Conservation (phyloP, 208 protist species). For the Leishmania lainsoni region DNA sequence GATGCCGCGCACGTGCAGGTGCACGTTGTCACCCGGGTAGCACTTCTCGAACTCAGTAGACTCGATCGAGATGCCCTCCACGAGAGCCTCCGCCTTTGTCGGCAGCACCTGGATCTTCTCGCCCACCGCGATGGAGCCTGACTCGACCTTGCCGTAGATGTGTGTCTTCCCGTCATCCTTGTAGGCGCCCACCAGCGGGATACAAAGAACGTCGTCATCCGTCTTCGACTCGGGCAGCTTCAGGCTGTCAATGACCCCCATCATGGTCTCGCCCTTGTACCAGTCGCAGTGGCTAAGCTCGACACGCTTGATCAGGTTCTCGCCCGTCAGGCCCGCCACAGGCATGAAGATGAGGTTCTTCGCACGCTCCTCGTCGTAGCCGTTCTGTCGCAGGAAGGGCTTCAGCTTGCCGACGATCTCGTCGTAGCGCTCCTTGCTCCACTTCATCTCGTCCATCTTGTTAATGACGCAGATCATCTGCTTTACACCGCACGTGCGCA, state of each 20-base stretch:
- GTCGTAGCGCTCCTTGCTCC: conserved; percentile 95
- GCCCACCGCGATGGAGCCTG: conserved; percentile 88
- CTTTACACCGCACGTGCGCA: conserved; percentile 98
- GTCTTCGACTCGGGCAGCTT: conserved; percentile 79
- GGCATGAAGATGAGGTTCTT: conserved; percentile 97
- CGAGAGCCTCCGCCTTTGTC: conserved; percentile 65
- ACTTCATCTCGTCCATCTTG: conserved; percentile 99
- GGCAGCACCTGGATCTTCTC: conserved; percentile 91
- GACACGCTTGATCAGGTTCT: conserved; percentile 93
- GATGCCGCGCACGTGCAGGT: conserved; percentile 89
- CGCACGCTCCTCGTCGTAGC: conserved; percentile 88
- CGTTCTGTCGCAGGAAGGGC: conserved; percentile 96
- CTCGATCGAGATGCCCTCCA: conserved; percentile 91
- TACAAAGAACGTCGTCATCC: conserved; percentile 86
- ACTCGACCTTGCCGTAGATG: conserved; percentile 96
- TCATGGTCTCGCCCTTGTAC: conserved; percentile 91
- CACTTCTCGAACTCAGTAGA: conserved; percentile 89
- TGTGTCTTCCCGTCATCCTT: conserved; percentile 95
- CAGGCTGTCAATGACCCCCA: conserved; percentile 92
- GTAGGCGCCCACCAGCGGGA: conserved; percentile 95
- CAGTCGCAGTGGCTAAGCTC: conserved; percentile 84
- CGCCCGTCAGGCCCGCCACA: conserved; percentile 94
- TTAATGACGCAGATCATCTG: conserved; percentile 98
- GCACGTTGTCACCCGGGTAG: conserved; percentile 93
- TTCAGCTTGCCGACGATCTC: conserved; percentile 95